Base-by-base conservation (phyloP, 805 yeast species). In the Candida glaebosa region DNA sequence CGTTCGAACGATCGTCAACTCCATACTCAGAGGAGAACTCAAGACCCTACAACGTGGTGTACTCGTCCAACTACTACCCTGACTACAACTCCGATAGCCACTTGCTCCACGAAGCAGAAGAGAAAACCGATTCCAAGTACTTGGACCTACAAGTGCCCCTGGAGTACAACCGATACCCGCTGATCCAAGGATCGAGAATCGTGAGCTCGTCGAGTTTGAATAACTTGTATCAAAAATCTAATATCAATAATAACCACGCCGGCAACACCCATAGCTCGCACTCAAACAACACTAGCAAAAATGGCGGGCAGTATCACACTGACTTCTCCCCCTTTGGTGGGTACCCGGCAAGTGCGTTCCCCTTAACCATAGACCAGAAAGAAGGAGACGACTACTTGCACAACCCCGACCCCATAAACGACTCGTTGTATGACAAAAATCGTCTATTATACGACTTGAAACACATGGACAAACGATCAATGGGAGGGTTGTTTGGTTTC, bases 251-350 rank as follows among this genome's bases (percentile, higher is more conserved):
- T 22, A 10, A 6, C 10, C 9, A 6, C 10, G 26, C 26, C 10
- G 26, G 10, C 10, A 22, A 22, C 26, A 20, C 17, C n/a, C 5
- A 7, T 18, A 7, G 17, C n/a, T n/a, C 37, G n/a, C 18, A 18
- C n/a, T 12, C n/a, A 5, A 34, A 34, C 20, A 34, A 19, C 7
- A 7, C 26, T 10, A 22, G 10, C 9, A n/a, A n/a, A n/a, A n/a
- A n/a, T n/a, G n/a, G n/a, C n/a, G n/a, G n/a, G n/a, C 9, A 6
- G 10, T 22, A 22, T 22, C 26, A 22, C 26, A 34, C 26, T 6
- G 91, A 84, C 52, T 81, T 82, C 49, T 79, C 85, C 39, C 99
- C 98, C 2, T 91, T 91, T 67, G 99, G 98, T 37, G 98, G 97
- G n/a, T 91, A 87, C 63, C 98, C 99, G 0, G 95, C 96, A 9